phyloP scores from a whole-genome alignment of 208 protist genomes.

The Naegleria lovaniensis region DNA sequence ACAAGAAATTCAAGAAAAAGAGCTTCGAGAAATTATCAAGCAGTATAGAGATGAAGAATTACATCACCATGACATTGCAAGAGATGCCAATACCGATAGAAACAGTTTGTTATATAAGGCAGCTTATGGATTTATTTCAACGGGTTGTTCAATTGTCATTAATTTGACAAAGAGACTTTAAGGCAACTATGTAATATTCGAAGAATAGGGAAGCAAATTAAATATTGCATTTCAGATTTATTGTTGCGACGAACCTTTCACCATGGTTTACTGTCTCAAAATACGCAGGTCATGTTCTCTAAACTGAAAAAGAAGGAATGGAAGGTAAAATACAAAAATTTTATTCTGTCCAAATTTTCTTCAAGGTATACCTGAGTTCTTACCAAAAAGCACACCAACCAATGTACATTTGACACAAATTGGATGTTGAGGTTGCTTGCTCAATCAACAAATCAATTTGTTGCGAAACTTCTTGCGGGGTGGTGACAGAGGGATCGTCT shows the following conservation, averaged over 20 bases:
- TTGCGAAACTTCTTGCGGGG: background rate
- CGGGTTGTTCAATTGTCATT: background rate
- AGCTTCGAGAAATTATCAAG: background rate
- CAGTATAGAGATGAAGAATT: constrained; percentile 24
- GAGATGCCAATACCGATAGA: background rate
- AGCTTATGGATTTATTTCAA: background rate
- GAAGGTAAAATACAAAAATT: no score
- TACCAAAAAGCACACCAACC: constrained; percentile 99
- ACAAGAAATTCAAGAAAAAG: constrained; percentile 21
- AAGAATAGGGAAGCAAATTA: no score
- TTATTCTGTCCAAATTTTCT: no score
- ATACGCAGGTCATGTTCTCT: no score
- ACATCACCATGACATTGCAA: constrained; percentile 14
- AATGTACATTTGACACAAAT: constrained; percentile 96
- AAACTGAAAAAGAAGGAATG: no score
- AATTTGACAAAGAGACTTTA: background rate
- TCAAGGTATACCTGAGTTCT: no score
- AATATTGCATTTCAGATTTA: no score
- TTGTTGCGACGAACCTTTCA: no score
- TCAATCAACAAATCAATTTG: constrained; percentile 69
- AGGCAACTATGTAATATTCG: background rate
- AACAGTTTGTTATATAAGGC: background rate
- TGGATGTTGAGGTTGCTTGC: constrained; percentile 94
- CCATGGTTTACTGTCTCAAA: no score
- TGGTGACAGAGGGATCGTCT: no score